Conservation (phyloP, 805 yeast genomes). For the Candida ovalis region DNA sequence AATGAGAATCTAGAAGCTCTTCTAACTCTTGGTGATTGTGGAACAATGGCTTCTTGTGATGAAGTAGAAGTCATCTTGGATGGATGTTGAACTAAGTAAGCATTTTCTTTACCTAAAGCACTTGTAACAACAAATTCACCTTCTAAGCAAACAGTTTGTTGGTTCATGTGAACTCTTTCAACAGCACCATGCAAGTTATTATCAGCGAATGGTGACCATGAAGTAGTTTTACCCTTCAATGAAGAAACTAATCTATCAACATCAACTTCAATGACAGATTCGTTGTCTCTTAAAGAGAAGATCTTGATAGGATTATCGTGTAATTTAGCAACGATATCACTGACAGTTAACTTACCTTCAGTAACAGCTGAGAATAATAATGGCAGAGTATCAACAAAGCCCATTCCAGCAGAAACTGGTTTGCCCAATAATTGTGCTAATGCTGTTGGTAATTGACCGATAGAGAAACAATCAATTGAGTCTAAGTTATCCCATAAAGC, state of each 20-base stretch:
- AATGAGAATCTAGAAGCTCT: conserved; percentile 50
- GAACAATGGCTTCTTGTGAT: conserved; percentile 25
- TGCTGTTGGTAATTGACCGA: conserved; percentile 74
- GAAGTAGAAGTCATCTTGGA: conserved; percentile 32
- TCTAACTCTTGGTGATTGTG: conserved; percentile 34
- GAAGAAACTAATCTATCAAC: conserved; percentile 62
- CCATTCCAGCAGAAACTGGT: conserved; percentile 65
- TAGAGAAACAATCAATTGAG: conserved; percentile 78
- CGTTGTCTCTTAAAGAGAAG: conserved; percentile 79
- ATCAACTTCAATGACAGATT: conserved; percentile 76
- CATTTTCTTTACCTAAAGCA: conserved; percentile 60
- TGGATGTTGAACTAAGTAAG: conserved; percentile 42
- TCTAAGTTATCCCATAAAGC: conserved; percentile 76
- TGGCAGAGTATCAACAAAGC: conserved; percentile 78
- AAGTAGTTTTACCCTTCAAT: conserved; percentile 33
- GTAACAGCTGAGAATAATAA: conserved; percentile 76
- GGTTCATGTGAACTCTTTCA: conserved; percentile 79
- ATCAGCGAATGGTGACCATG: conserved; percentile 56
- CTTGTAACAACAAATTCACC: conserved; percentile 62
- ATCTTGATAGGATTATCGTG: conserved; percentile 79
- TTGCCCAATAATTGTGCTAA: conserved; percentile 64
- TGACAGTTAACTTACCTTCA: conserved; percentile 65
- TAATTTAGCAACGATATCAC: conserved; percentile 67
- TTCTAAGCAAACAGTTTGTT: conserved; percentile 79
- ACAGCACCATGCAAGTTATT: conserved; percentile 69